Percentiles rank a stretch among this genome's conserved stretches.
phyloP scores from a whole-genome alignment of 176 grass and related monocot genomes.

The Olyra latifolia region DNA sequence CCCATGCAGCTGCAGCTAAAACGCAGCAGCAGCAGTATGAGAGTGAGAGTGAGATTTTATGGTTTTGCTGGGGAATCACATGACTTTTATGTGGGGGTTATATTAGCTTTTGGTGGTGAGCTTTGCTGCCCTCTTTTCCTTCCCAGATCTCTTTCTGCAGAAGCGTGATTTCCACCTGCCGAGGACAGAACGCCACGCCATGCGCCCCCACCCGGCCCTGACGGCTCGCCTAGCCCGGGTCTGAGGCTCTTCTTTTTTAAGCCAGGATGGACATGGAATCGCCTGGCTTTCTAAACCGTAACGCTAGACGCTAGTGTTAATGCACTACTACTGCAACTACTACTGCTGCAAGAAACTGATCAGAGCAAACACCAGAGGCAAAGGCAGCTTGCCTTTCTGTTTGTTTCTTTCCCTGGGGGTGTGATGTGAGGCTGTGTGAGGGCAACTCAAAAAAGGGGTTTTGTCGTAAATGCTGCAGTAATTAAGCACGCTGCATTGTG shows the following conservation, averaged over 20 bases:
- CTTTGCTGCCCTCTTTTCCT: slow-evolving; percentile 28
- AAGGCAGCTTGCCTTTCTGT: slow-evolving; percentile 24
- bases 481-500: not conserved
- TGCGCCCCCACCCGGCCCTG: slow-evolving; percentile 10
- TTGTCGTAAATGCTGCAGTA: slow-evolving; percentile 13
- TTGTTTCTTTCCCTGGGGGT: slow-evolving; percentile 1
- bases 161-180: slow-evolving; percentile 44
- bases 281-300: not conserved
- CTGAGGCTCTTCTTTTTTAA: not conserved
- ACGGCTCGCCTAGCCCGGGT: not conserved
- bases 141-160: slow-evolving; percentile 36
- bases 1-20: not conserved
- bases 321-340: not conserved
- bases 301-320: not conserved
- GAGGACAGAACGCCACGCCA: slow-evolving; percentile 12
- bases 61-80: slow-evolving; percentile 10
- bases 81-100: slow-evolving; percentile 37
- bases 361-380: not conserved
- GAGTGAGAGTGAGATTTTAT: slow-evolving; percentile 7
- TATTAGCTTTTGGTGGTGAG: slow-evolving; percentile 28
- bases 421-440: not conserved
- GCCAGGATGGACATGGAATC: not conserved
- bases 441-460: not conserved
- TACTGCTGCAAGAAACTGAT: not conserved
- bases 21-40: not conserved